Conservation (phyloP, 495 filamentous ascomycete genomes). For the Gamarada debralockiae region DNA sequence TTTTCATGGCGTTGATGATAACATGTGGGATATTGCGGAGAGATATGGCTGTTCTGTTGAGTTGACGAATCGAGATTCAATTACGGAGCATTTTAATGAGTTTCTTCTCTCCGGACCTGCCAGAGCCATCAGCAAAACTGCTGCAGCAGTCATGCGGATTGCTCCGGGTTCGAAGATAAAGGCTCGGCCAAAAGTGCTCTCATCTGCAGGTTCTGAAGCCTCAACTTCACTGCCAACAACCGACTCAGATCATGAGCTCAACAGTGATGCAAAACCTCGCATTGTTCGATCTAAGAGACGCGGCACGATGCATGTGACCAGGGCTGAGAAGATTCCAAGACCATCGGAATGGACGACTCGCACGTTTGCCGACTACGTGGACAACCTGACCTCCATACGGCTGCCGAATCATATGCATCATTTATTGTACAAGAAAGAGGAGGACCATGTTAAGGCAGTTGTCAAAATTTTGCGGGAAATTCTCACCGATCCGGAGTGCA, state of each 20-base stretch:
- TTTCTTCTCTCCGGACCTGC: constrained; percentile 20
- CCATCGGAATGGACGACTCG: constrained; percentile 14
- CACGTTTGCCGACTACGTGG: constrained; percentile 13
- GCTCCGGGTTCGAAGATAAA: constrained; percentile 3
- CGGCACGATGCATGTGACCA: neutral
- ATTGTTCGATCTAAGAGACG: neutral
- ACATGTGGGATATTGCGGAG: constrained; percentile 14
- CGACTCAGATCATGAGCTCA: neutral
- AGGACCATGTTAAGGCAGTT: neutral
- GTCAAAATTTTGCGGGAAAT: constrained; percentile 5
- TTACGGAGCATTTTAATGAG: neutral
- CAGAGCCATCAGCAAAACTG: constrained; percentile 6
- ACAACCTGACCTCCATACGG: constrained; percentile 1
- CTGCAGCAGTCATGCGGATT: constrained; percentile 11
- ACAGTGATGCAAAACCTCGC: neutral
- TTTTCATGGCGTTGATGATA: constrained; percentile 10
- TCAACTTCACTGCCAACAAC: too few species aligned
- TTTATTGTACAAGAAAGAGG: neutral
- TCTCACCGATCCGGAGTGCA: constrained; percentile 13
- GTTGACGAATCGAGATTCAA: constrained; percentile 1
- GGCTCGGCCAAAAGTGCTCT: neutral
- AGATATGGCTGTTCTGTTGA: constrained; percentile 13
- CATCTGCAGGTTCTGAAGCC: neutral
- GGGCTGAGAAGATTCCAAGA: constrained; percentile 2
- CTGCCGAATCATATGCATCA: constrained; percentile 14